Percentiles rank a stretch among this genome's conserved stretches.
Evolutionary conservation across 78 protist species (phyloP).

Genomic region (Monocercomonoides exilis): DNA sequence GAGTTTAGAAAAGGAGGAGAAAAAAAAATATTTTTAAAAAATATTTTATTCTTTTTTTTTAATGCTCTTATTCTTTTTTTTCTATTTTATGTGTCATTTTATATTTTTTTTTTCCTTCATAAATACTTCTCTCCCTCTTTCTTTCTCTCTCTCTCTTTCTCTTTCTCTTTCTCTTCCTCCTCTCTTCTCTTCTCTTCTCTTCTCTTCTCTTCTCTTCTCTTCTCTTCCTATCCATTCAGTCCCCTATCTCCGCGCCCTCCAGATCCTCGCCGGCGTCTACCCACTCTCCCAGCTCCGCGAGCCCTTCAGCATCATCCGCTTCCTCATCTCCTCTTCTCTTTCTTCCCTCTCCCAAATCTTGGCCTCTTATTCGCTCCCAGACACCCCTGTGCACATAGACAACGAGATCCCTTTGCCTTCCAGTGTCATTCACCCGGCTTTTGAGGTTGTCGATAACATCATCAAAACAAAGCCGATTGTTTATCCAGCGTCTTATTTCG

Average conservation of each 20-base stretch:
- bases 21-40: too few species aligned
- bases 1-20: too few species aligned
- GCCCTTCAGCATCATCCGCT: slow-evolving; percentile 8
- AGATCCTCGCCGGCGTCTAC: slow-evolving; percentile 8
- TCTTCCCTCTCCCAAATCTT: neutral
- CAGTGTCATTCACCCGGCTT: too few species aligned
- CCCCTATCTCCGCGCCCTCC: neutral
- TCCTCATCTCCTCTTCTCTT: neutral
- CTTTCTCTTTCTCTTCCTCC: neutral
- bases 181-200: too few species aligned
- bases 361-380: neutral
- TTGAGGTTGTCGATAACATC: neutral
- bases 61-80: too few species aligned
- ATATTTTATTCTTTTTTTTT: too few species aligned
- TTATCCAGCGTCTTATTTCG: too few species aligned
- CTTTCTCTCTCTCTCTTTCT: neutral
- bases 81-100: too few species aligned
- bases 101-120: too few species aligned
- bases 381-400: neutral
- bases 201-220: neutral
- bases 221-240: neutral
- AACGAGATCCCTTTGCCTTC: too few species aligned
- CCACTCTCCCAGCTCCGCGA: slow-evolving; percentile 19
- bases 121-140: neutral
- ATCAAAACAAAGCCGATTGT: neutral